Evolutionary conservation across 495 filamentous ascomycete species (phyloP).

Genomic region (Hypomontagnella submonticulosa): DNA sequence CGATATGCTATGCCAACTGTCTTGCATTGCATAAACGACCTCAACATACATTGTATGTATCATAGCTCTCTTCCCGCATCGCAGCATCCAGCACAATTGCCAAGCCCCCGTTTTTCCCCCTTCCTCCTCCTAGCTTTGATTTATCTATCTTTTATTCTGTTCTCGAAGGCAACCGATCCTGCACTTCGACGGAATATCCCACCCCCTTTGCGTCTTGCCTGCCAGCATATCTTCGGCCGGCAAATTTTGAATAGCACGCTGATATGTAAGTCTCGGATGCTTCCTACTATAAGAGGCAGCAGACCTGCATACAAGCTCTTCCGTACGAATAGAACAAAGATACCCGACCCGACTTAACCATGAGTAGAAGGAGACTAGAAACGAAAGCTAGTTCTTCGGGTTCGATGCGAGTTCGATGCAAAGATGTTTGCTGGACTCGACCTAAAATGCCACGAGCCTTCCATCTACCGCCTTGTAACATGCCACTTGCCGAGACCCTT

Average conservation of each 20-base stretch:
- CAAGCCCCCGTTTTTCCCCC: constrained; percentile 29
- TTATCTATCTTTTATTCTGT: neutral
- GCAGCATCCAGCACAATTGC: constrained; percentile 17
- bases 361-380: neutral
- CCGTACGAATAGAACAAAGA: constrained; percentile 34
- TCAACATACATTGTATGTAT: constrained; percentile 25
- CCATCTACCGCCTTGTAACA: constrained; percentile 17
- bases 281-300: constrained; percentile 9
- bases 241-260: neutral
- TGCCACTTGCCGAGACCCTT: constrained; percentile 29
- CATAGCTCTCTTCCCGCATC: constrained; percentile 34
- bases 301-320: constrained; percentile 20
- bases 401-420: neutral
- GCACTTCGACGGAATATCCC: constrained; percentile 33
- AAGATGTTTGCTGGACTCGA: constrained; percentile 16
- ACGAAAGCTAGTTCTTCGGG: constrained; percentile 1
- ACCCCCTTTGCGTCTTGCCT: neutral
- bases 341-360: neutral
- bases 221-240: constrained; percentile 16
- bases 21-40: constrained; percentile 54
- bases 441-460: neutral
- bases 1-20: constrained; percentile 51
- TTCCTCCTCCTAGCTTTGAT: neutral
- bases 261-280: constrained; percentile 2
- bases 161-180: constrained; percentile 17